Base-by-base conservation (phyloP, 2,329 filamentous ascomycete genomes). In the Fusarium pseudoanthophilum region DNA sequence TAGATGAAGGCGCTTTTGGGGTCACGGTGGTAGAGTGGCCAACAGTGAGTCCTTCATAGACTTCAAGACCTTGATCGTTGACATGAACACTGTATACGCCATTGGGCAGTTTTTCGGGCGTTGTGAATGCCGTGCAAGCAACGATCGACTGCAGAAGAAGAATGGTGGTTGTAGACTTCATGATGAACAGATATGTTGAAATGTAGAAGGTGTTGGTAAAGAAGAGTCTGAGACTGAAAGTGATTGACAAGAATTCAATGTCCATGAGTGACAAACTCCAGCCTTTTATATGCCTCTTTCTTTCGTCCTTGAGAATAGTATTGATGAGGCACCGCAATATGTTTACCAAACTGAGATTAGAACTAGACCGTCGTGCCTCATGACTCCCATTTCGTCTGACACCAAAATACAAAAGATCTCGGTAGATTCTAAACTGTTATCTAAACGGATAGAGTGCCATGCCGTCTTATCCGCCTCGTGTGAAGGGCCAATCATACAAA, bases 281-380 rank as follows among this genome's bases (percentile, higher is more conserved):
- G 21, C 7, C 11, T 42, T 43, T 32, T 32, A 56, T 43, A 32
- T 18, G 15, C 15, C 11, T 32, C 6, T 2, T 24, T 16, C 4
- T 20, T 5, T 32, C 6, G 11, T 21, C 21, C 11, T 24, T 8
- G 21, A 42, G 11, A 5, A 20, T n/a, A 6, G 2, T 5, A 9
- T 11, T 18, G 2, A 15, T 5, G 26, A 42, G 14, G 7, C 26
- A n/a, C 6, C 32, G 21, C 2, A 15, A 56, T 56, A 24, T 5
- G 1, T 0, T 20, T 15, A 9, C 28, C 4, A 15, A 24, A 2
- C 2, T 43, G 21, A 26, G 21, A 2, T 32, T 24, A 43, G 16
- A 32, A 1, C 37, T n/a, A 16, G 4, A 14, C 5, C 6, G n/a
- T 14, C 5, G 20, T 28, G 2, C 5, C 34, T 20, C 11, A 11